phyloP scores from a whole-genome alignment of 352 stramenopile genomes.

The Phytophthora europaea region DNA sequence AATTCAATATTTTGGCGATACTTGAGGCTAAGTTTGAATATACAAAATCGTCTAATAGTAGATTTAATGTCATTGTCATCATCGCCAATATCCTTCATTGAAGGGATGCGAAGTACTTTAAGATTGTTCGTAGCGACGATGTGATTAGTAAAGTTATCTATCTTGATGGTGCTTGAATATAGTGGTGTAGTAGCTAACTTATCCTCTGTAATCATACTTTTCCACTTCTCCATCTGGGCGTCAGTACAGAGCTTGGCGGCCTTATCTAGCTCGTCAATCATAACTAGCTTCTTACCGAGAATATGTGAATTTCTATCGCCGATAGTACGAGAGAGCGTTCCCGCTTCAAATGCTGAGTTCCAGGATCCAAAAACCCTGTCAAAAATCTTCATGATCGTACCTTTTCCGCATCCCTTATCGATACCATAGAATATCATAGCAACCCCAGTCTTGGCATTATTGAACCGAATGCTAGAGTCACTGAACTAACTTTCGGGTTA shows the following conservation, averaged over 20 bases:
- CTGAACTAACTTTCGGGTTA: background rate
- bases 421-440: background rate
- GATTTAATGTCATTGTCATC: background rate
- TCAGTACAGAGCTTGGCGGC: background rate
- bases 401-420: background rate
- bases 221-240: background rate
- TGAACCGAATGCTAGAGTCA: background rate
- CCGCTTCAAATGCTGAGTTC: background rate
- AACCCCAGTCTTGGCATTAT: background rate
- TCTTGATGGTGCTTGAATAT: background rate
- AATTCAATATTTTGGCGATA: background rate
- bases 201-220: background rate
- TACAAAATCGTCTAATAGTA: background rate
- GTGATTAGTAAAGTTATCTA: background rate
- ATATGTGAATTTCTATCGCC: background rate
- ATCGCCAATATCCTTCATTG: background rate
- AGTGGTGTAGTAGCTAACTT: background rate
- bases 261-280: background rate
- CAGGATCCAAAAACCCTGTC: background rate
- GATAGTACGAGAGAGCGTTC: background rate
- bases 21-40: background rate
- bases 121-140: background rate
- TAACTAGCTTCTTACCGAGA: background rate
- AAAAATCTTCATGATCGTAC: background rate
- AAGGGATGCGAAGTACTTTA: background rate